Conservation (phyloP, 140 eudicot species). For the Senecio squalidus region DNA sequence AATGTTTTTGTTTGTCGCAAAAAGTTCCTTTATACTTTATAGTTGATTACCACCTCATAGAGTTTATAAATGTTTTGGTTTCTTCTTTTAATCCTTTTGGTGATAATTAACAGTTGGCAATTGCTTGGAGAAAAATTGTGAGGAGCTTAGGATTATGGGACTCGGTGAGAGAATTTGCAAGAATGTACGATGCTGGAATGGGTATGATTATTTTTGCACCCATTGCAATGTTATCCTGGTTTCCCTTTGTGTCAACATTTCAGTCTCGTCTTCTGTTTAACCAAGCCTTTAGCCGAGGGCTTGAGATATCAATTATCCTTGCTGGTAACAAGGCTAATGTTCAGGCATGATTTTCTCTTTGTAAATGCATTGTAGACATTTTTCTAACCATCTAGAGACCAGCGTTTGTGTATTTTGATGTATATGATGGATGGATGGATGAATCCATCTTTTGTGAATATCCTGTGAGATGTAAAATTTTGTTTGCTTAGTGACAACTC, state of each 20-base stretch:
- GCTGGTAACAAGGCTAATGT: slow-evolving; percentile 99
- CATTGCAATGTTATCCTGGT: slow-evolving; percentile 93
- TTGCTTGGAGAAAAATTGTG: slow-evolving; percentile 65
- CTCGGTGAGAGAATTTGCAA: slow-evolving; percentile 84
- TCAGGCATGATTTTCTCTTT: slow-evolving; percentile 29
- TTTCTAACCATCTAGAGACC: not conserved
- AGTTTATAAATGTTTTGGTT: not conserved
- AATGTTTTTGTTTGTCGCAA: not conserved
- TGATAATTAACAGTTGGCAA: slow-evolving; percentile 56
- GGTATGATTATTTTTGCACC: slow-evolving; percentile 89
- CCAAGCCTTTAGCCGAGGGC: slow-evolving; percentile 98
- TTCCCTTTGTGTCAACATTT: slow-evolving; percentile 92
- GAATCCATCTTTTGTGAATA: slow-evolving; percentile 24
- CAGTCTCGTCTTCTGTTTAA: slow-evolving; percentile 96
- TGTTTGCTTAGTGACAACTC: slow-evolving; percentile 8
- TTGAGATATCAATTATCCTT: slow-evolving; percentile 92
- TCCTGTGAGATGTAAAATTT: slow-evolving; percentile 16
- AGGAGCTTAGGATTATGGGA: slow-evolving; percentile 86
- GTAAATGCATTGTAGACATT: slow-evolving; percentile 3
- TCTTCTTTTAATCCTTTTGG: not conserved
- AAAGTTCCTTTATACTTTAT: not conserved
- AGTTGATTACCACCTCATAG: not conserved
- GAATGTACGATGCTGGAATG: slow-evolving; percentile 99
- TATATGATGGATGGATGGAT: slow-evolving; percentile 6
- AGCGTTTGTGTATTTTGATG: not conserved